Evolutionary conservation across 2,329 filamentous ascomycete species (phyloP).

Genomic region (Colletotrichum echinochloae): DNA sequence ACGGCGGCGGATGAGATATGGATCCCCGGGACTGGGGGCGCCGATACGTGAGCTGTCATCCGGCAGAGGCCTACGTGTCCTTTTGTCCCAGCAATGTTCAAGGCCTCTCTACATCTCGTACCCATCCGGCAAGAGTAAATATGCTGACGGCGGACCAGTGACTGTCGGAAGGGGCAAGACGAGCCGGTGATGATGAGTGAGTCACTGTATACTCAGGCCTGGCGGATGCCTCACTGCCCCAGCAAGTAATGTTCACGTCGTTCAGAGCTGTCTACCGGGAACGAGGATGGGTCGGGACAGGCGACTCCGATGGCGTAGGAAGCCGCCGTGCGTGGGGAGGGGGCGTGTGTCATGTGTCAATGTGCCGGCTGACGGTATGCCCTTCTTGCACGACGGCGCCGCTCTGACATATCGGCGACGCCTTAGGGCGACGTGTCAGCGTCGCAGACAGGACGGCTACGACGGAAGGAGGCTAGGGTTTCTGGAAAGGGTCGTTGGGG

Average conservation of each 20-base stretch:
- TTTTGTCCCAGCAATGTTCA: background rate
- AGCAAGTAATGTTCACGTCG: background rate
- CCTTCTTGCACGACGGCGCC: slow-evolving; percentile 4
- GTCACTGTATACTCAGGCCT: background rate
- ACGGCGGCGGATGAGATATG: background rate
- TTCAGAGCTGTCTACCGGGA: background rate
- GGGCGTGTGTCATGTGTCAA: slow-evolving; percentile 22
- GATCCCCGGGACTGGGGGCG: no score
- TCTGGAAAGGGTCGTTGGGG: slow-evolving; percentile 13
- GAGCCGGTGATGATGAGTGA: background rate
- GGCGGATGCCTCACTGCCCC: slow-evolving; percentile 1
- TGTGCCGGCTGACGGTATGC: background rate
- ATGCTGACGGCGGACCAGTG: background rate
- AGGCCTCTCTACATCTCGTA: background rate
- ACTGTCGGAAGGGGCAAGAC: background rate
- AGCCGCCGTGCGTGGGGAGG: background rate
- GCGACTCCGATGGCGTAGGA: background rate
- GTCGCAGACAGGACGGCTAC: background rate
- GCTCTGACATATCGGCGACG: background rate
- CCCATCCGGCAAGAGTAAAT: background rate
- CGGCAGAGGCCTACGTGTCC: background rate
- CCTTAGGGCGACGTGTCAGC: background rate
- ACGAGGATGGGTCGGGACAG: background rate
- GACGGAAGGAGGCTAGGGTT: background rate
- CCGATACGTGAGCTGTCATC: background rate